These are phyloP conservation scores for Annona cherimola DNA, from an alignment of 164 flowering plant species.

Conservation along the genomic window DNA sequence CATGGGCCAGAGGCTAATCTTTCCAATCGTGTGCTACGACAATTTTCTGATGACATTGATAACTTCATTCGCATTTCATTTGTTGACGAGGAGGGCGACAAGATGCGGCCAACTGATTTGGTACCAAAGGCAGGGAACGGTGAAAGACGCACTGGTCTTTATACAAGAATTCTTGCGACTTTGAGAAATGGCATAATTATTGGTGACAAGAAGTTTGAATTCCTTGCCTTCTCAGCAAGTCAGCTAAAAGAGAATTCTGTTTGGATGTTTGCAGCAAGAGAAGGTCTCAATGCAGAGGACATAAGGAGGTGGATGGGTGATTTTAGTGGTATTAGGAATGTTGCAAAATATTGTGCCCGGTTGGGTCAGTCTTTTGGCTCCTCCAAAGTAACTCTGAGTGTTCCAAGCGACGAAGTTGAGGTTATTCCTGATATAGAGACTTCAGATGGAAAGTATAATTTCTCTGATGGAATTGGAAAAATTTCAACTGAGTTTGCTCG, in stretches of 20 bases:
- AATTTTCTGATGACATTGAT: conserved; percentile 39
- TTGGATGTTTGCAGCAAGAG: conserved; percentile 85
- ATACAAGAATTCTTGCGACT: conserved; percentile 50
- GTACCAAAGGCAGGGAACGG: conserved; percentile 29
- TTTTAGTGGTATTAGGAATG: conserved; percentile 62
- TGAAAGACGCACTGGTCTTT: conserved; percentile 36
- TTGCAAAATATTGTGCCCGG: conserved; percentile 87
- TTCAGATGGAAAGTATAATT: conserved; percentile 31
- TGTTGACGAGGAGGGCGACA: conserved; percentile 71
- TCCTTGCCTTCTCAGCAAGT: conserved; percentile 88
- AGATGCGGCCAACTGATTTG: conserved; percentile 52
- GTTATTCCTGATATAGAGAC: conserved; percentile 49
- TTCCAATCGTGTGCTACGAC: conserved; percentile 71
- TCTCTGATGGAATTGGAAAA: conserved; percentile 96
- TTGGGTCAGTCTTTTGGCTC: conserved; percentile 90
- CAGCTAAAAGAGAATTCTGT: conserved; percentile 75
- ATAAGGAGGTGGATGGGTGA: conserved; percentile 86
- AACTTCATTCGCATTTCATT: conserved; percentile 79
- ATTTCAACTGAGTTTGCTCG: conserved; percentile 71
- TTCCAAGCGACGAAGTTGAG: conserved; percentile 42
- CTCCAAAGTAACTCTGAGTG: conserved; percentile 65
- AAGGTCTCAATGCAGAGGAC: conserved; percentile 45
- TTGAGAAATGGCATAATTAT: conserved; percentile 60
- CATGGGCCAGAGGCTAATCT: conserved; percentile 73
- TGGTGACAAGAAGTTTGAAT: conserved; percentile 80